Evolutionary conservation across 345 rosid genomes (phyloP).

Genomic region (Brassica incana): DNA sequence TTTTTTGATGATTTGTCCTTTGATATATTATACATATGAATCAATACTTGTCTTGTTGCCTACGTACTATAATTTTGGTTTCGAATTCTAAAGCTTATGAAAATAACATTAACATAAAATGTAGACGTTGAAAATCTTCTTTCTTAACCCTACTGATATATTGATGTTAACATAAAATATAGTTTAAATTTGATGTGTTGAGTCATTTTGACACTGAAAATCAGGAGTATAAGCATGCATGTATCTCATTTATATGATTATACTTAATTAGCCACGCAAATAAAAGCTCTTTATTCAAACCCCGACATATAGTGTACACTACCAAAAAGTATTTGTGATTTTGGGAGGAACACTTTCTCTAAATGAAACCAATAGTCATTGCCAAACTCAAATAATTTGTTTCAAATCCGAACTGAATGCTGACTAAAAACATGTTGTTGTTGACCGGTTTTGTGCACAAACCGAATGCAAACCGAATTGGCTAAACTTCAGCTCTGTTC

Average conservation of each 20-base stretch:
- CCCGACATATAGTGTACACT: constrained; percentile 20
- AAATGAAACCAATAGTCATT: background rate
- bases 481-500: background rate
- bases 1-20: background rate
- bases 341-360: background rate
- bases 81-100: background rate
- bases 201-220: constrained; percentile 10
- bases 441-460: background rate
- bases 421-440: background rate
- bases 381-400: background rate
- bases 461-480: background rate
- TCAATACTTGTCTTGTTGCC: background rate
- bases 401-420: background rate
- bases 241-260: background rate
- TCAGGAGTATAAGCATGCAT: background rate
- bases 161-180: background rate
- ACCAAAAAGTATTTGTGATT: constrained; percentile 7
- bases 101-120: background rate
- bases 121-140: background rate
- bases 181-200: constrained; percentile 2
- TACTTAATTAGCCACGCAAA: constrained; percentile 19
- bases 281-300: constrained; percentile 10
- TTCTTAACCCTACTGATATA: background rate
- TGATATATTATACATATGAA: background rate
- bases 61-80: background rate